Base-by-base conservation (phyloP, 1,139 yeast species). In the Debaryomyces fabryi region DNA sequence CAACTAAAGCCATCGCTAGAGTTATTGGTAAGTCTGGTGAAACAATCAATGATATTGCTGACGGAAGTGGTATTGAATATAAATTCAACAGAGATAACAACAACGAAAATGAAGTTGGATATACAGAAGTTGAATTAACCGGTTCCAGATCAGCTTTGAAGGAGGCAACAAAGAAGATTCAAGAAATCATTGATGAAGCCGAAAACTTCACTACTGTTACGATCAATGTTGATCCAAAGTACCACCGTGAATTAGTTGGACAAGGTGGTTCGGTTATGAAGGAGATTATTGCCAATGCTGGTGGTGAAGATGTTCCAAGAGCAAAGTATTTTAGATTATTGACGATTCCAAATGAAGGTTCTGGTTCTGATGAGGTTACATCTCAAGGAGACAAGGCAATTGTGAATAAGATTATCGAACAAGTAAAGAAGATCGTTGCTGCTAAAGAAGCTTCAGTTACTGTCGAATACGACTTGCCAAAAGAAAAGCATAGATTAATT, bases 11-110 rank as follows among this genome's bases (percentile, higher is more conserved):
- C 20, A 79, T 92, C 53, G 78, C 97, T 15, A 79, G 92, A 64
- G 85, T 95, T 49, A 91, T 95, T 64, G 99, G 99, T 62, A 89
- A 87, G 62, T 76, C 79, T 51, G 98, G 98, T 65, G 95, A 88
- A 56, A 82, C 79, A 50, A 88, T 95, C 59, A 88, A 85, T 53
- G 91, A 88, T 62, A 85, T 95, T 51, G 83, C 90, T 57, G 95
- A 86, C 55, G 89, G 85, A 44, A 78, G 86, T 48, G 96, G 93
- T 52, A 84, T 91, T 46, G 87, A 87, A 56, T 82, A 89, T 67
- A 81, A 81, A 55, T 83, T 87, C 62, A 67, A 75, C 55, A 79
- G 82, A 58, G 80, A 79, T 51, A 69, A 66, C 30, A 70, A 65
- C 30, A 67, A 67, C 32, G 76, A 79, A 58, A 74, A 75, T 54